phyloP scores from a whole-genome alignment of 495 filamentous ascomycete genomes.

The Daldinia bambusicola region DNA sequence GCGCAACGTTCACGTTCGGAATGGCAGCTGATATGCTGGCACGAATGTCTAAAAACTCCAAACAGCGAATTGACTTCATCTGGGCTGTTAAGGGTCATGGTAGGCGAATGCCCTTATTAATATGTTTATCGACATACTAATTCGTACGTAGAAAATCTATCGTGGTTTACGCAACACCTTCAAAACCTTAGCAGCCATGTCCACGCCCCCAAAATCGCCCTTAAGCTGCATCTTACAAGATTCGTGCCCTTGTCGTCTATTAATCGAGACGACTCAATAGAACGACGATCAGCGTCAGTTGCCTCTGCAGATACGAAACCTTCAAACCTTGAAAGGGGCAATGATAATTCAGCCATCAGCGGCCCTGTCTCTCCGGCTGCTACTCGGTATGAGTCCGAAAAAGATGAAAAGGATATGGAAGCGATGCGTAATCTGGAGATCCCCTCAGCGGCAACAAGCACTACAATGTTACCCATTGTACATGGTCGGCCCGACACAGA shows the following conservation, averaged over 20 bases:
- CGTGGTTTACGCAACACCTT: constrained; percentile 64
- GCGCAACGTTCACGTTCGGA: constrained; percentile 67
- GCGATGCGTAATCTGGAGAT: constrained; percentile 9
- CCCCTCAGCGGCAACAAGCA: constrained; percentile 21
- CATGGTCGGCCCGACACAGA: constrained; percentile 56
- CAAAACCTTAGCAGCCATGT: constrained; percentile 53
- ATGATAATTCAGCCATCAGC: constrained; percentile 28
- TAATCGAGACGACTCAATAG: not conserved
- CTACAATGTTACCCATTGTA: constrained; percentile 41
- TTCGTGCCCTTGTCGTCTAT: constrained; percentile 9
- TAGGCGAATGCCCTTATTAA: constrained; percentile 41
- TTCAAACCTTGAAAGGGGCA: constrained; percentile 16
- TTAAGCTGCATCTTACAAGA: constrained; percentile 60
- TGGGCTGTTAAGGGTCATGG: constrained; percentile 63
- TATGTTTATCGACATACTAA: constrained; percentile 18
- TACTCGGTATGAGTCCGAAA: constrained; percentile 39
- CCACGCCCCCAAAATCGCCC: constrained; percentile 56
- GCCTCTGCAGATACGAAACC: constrained; percentile 18
- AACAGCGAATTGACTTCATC: constrained; percentile 64
- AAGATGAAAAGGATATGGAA: constrained; percentile 18
- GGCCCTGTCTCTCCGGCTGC: constrained; percentile 33
- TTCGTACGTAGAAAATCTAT: constrained; percentile 51
- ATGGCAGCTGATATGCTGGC: constrained; percentile 62
- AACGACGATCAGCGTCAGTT: constrained; percentile 19
- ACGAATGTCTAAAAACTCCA: constrained; percentile 53